Conservation (phyloP, 2,329 filamentous ascomycete species). For the Apiospora saccharicola region DNA sequence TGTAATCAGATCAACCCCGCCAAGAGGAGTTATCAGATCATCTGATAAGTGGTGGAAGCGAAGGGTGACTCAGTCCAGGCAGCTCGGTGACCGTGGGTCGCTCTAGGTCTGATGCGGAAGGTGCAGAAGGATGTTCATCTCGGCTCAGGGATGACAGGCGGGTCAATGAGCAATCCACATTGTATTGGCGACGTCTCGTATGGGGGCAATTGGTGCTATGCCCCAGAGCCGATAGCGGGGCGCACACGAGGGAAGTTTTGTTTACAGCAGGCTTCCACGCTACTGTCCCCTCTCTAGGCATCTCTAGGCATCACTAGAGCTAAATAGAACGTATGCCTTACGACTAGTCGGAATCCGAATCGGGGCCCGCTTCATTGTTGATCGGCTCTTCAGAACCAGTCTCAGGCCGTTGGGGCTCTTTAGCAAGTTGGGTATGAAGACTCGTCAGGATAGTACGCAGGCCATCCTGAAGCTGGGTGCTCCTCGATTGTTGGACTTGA, state of each 20-base stretch:
- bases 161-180: background rate
- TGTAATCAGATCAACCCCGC: background rate
- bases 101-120: background rate
- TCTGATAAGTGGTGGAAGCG: constrained; percentile 13
- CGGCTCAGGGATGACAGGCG: background rate
- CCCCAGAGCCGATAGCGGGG: background rate
- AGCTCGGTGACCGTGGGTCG: background rate
- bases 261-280: background rate
- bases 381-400: background rate
- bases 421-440: constrained; percentile 1
- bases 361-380: background rate
- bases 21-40: constrained; percentile 27
- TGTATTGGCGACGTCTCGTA: background rate
- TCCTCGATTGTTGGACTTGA: constrained; percentile 35
- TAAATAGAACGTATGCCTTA: background rate
- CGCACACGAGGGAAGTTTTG: background rate
- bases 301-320: background rate
- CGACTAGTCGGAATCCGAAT: background rate
- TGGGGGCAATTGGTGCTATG: background rate
- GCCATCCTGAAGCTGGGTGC: constrained; percentile 38
- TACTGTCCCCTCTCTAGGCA: background rate
- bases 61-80: background rate
- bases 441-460: constrained; percentile 29
- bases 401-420: background rate
- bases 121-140: background rate